Base-by-base conservation (phyloP, 2,329 filamentous ascomycete species). In the Penicillium crustosum region DNA sequence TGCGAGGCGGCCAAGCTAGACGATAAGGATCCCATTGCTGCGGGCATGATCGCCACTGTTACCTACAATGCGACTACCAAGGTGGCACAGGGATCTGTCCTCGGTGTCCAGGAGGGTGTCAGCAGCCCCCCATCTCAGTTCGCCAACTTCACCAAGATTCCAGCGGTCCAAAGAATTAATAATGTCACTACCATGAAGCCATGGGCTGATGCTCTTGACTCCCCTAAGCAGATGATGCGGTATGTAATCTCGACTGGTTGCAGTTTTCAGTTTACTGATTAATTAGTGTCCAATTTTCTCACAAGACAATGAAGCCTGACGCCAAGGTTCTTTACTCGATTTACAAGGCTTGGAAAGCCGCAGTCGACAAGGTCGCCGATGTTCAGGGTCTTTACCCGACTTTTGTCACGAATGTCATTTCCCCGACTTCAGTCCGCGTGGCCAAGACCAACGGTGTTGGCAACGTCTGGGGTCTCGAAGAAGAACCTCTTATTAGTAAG, bases 301-400 rank as follows among this genome's bases (percentile, higher is more conserved):
- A 74, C 48, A 68, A 75, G 4, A 72, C 74, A 0, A 75, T 78
- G 53, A 67, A 67, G n/a, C 71, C 77, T 0, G 70, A 77, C 58
- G 61, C 69, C 0, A 60, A 68, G 1, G 66, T 66, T 7, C 60
- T 79, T 0, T 58, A 61, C 43, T 57, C 62, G 2, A 74, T 78
- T 2, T 76, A 73, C 53, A 9, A 71, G 3, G 52, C 63, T 0
- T 79, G 76, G 75, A 74, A 70, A 47, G 59, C 55, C 0, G 69
- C 73, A 0, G 63, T 78, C 0, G 65, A 72, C 0, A 54, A 72
- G 4, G 65, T 76, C 15, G 49, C 62, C 8, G 75, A 78, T 36
- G 70, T 77, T 1, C 54, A 72, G 35, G 75, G 75, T 6, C 66
- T 78, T 2, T 68, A 68, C 19, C 74, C 76, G 1, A 77, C 75